Percentiles rank a stretch among this genome's conserved stretches.
Evolutionary conservation across 331 rosid species (phyloP).

Genomic region (Malus hybrid): DNA sequence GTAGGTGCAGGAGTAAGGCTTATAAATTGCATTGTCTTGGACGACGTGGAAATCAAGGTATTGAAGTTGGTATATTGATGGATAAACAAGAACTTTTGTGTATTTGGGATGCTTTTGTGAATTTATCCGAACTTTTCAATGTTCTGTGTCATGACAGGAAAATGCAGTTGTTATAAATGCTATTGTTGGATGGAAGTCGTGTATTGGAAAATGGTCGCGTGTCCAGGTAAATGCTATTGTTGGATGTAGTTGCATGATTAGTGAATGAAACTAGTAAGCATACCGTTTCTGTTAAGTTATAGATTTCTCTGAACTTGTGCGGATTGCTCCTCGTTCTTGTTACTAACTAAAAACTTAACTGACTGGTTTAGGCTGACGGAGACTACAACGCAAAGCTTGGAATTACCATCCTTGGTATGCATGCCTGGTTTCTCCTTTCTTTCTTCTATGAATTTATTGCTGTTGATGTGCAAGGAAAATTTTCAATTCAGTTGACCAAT

Average conservation of each 20-base stretch:
- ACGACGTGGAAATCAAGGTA: conserved; percentile 45
- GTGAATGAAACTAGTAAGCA: neutral
- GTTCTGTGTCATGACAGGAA: conserved; percentile 23
- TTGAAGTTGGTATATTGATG: neutral
- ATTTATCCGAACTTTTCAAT: neutral
- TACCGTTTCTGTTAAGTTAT: neutral
- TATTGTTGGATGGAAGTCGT: conserved; percentile 48
- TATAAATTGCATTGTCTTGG: conserved; percentile 39
- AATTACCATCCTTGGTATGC: conserved; percentile 39
- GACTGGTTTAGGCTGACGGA: conserved; percentile 31
- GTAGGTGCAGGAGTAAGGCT: conserved; percentile 44
- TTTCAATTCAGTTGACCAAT: neutral
- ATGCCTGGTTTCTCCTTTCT: neutral
- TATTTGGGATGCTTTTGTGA: neutral
- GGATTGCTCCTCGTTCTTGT: neutral
- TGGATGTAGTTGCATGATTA: conserved; percentile 1
- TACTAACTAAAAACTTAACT: neutral
- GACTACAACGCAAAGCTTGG: conserved; percentile 43
- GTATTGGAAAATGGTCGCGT: conserved; percentile 45
- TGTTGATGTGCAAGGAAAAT: neutral
- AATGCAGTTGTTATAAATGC: conserved; percentile 37
- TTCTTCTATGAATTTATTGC: neutral
- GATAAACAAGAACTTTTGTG: neutral
- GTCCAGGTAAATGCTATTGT: conserved; percentile 36
- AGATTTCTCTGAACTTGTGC: neutral